phyloP scores from a whole-genome alignment of 2,329 filamentous ascomycete genomes.

The Hymenoscyphus fructigenus region DNA sequence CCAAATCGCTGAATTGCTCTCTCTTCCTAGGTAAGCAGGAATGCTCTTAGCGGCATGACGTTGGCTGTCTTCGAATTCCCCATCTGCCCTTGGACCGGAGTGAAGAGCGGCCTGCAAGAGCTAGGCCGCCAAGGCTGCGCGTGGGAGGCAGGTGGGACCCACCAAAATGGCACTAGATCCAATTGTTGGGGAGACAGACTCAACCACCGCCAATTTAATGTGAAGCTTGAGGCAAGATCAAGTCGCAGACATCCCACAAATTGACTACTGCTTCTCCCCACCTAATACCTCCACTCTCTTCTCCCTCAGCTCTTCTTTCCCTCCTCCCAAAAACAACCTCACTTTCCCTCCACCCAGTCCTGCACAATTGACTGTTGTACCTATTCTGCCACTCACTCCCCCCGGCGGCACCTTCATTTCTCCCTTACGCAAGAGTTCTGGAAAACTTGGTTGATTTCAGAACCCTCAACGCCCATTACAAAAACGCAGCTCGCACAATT shows the following conservation, averaged over 20 bases:
- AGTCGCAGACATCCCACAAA: background rate
- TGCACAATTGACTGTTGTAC: constrained; percentile 1
- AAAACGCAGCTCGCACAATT: background rate
- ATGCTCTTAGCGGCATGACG: background rate
- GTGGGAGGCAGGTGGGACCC: background rate
- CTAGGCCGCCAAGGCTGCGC: background rate
- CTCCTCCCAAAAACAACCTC: background rate
- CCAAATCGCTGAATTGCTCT: background rate
- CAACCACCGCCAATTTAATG: constrained; percentile 3
- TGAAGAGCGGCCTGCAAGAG: background rate
- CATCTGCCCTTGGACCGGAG: background rate
- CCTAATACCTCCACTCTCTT: background rate
- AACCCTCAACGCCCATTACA: background rate
- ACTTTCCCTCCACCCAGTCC: background rate
- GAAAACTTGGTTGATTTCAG: background rate
- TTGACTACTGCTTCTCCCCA: background rate
- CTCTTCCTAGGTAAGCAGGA: background rate
- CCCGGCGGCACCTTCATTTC: background rate
- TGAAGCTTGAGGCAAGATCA: background rate
- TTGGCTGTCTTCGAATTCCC: background rate
- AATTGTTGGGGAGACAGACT: constrained; percentile 2
- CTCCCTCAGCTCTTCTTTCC: background rate
- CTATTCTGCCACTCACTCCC: background rate
- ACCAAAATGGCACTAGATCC: constrained; percentile 2
- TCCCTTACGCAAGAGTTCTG: background rate